Evolutionary conservation across 2,329 filamentous ascomycete genomes (phyloP).

Genomic region (Hymenoscyphus linearis): DNA sequence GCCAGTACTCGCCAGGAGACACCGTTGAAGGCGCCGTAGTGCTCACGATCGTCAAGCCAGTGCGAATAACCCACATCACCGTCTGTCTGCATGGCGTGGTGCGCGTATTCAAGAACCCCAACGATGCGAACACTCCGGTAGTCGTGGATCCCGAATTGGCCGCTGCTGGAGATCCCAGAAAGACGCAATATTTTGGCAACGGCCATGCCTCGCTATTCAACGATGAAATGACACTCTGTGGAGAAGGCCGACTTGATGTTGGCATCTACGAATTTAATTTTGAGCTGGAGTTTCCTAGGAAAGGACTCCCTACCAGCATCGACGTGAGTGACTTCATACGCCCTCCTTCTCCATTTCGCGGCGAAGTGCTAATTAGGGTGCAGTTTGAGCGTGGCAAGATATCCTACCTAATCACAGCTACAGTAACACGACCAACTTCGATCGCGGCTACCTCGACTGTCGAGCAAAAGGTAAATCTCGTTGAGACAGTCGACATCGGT

Average conservation of each 20-base stretch:
- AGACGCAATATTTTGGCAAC: slow-evolving; percentile 61
- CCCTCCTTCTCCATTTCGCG: neutral
- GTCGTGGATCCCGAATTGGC: slow-evolving; percentile 34
- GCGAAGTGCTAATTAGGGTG: slow-evolving; percentile 16
- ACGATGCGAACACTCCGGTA: slow-evolving; percentile 45
- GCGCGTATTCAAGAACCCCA: slow-evolving; percentile 66
- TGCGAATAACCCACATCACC: slow-evolving; percentile 74
- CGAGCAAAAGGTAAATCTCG: slow-evolving; percentile 72
- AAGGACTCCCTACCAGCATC: slow-evolving; percentile 81
- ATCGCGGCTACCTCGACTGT: slow-evolving; percentile 76
- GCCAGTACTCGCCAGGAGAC: slow-evolving; percentile 70
- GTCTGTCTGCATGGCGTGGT: slow-evolving; percentile 75
- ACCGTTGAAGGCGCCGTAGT: slow-evolving; percentile 67
- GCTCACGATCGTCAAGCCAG: slow-evolving; percentile 66
- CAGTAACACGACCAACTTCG: slow-evolving; percentile 80
- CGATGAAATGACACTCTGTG: slow-evolving; percentile 75
- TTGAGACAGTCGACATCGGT: slow-evolving; percentile 82
- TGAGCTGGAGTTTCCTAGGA: slow-evolving; percentile 63
- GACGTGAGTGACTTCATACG: slow-evolving; percentile 58
- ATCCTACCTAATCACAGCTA: slow-evolving; percentile 85
- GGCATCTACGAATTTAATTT: slow-evolving; percentile 78
- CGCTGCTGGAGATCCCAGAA: slow-evolving; percentile 34
- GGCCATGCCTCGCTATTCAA: slow-evolving; percentile 77
- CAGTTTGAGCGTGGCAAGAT: slow-evolving; percentile 95
- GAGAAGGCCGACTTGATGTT: slow-evolving; percentile 68